A percentile compares a stretch with the other conserved stretches of the same genome.
These are phyloP conservation scores for Ensete glaucum DNA, from an alignment of 176 grass and related monocot species.

Conservation along the genomic window DNA sequence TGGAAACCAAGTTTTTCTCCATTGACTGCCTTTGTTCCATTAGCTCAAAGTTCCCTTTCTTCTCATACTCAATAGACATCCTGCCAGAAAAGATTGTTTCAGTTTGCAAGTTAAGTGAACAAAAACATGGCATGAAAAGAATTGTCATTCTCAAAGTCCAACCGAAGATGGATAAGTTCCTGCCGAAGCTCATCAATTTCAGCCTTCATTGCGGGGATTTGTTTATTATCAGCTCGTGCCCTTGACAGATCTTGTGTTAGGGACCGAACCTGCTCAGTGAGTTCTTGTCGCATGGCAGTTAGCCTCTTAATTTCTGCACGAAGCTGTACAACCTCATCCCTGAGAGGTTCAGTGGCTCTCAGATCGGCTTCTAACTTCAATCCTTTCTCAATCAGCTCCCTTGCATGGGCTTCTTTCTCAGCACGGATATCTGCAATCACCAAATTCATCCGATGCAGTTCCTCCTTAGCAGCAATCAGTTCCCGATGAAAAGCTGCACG, in stretches of 20 bases:
- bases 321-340: constrained; percentile 43
- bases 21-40: constrained; percentile 70
- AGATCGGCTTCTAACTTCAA: constrained; percentile 67
- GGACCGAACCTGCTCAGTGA: constrained; percentile 41
- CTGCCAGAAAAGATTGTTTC: constrained; percentile 24
- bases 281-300: constrained; percentile 39
- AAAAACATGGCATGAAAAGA: constrained; percentile 5
- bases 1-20: constrained; percentile 63
- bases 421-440: constrained; percentile 40
- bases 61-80: constrained; percentile 38
- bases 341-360: constrained; percentile 42
- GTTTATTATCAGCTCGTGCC: constrained; percentile 37
- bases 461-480: constrained; percentile 38
- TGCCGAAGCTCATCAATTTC: constrained; percentile 43
- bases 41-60: constrained; percentile 54
- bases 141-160: constrained; percentile 2
- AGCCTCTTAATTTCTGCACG: constrained; percentile 48
- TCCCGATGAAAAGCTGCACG: constrained; percentile 35
- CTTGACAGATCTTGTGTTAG: constrained; percentile 40
- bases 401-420: constrained; percentile 44
- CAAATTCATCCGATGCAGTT: constrained; percentile 37
- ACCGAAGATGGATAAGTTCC: constrained; percentile 49
- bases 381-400: constrained; percentile 51
- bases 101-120: neutral
- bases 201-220: constrained; percentile 39